A percentile compares a stretch with the other conserved stretches of the same genome.
phyloP scores from a whole-genome alignment of 306 rosid species.

The Pyrus bretschneideri region DNA sequence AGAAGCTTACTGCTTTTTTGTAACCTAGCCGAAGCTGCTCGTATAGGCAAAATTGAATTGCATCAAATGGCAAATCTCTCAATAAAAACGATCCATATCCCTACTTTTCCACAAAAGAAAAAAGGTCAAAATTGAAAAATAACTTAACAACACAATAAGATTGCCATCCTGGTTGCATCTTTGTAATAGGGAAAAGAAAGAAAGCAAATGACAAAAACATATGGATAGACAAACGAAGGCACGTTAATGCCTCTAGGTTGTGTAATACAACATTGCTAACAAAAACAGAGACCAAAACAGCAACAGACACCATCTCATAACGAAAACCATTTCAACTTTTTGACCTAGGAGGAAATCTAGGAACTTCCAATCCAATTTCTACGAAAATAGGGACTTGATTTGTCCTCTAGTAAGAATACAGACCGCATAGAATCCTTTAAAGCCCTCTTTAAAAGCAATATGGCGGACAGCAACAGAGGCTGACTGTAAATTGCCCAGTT shows the following conservation, averaged over 20 bases:
- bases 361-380: background rate
- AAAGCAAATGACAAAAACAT: background rate
- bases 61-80: slow-evolving; percentile 92
- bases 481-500: slow-evolving; percentile 84
- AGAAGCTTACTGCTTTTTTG: slow-evolving; percentile 59
- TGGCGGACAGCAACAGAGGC: slow-evolving; percentile 77
- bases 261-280: background rate
- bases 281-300: background rate
- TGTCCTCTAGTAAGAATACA: slow-evolving; percentile 6
- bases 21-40: slow-evolving; percentile 94
- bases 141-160: background rate
- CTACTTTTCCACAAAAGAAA: slow-evolving; percentile 28
- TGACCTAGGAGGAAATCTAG: background rate
- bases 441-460: slow-evolving; percentile 73
- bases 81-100: slow-evolving; percentile 87
- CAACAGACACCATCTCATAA: background rate
- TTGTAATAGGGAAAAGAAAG: background rate
- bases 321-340: background rate
- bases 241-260: background rate
- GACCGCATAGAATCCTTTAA: slow-evolving; percentile 85
- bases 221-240: background rate
- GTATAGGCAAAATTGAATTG: slow-evolving; percentile 88
- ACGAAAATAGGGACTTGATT: background rate
- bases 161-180: background rate
- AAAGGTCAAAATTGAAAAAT: background rate